Conservation (phyloP, 2,329 filamentous ascomycete species). For the Coniochaeta sp. region DNA sequence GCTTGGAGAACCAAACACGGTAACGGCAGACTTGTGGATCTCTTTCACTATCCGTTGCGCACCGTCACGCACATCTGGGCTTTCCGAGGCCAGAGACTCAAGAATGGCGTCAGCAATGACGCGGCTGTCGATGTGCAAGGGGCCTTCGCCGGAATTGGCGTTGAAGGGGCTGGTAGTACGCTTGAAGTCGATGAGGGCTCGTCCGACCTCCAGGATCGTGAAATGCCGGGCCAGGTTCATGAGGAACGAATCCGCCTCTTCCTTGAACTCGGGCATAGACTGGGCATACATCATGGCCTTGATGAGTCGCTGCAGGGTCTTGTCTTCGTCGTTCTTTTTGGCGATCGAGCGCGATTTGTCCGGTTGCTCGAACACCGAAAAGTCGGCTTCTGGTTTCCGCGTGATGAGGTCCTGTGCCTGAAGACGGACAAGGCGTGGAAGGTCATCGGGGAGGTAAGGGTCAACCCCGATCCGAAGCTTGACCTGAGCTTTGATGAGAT, state of each 20-base stretch:
- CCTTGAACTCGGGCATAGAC: constrained; percentile 72
- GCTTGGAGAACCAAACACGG: constrained; percentile 69
- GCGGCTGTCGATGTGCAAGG: constrained; percentile 77
- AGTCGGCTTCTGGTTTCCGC: constrained; percentile 63
- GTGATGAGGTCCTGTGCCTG: constrained; percentile 80
- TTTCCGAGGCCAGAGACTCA: constrained; percentile 82
- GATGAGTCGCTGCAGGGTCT: constrained; percentile 74
- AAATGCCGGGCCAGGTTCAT: constrained; percentile 83
- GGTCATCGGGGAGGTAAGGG: constrained; percentile 72
- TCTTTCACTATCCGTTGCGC: constrained; percentile 72
- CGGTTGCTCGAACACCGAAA: constrained; percentile 64
- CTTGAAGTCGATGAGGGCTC: constrained; percentile 73
- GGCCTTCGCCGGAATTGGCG: constrained; percentile 78
- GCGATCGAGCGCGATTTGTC: constrained; percentile 76
- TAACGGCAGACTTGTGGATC: constrained; percentile 67
- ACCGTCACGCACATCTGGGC: constrained; percentile 70
- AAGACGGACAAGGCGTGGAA: constrained; percentile 74
- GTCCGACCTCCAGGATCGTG: constrained; percentile 80
- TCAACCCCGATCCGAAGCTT: constrained; percentile 89
- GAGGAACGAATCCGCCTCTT: constrained; percentile 68
- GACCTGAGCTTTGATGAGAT: constrained; percentile 78
- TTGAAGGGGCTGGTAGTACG: constrained; percentile 74
- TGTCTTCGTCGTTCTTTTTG: constrained; percentile 82
- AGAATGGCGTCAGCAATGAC: constrained; percentile 84
- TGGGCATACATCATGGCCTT: constrained; percentile 84